Evolutionary conservation across 2,329 filamentous ascomycete species (phyloP).

Genomic region (Rasamsonia emersonii): DNA sequence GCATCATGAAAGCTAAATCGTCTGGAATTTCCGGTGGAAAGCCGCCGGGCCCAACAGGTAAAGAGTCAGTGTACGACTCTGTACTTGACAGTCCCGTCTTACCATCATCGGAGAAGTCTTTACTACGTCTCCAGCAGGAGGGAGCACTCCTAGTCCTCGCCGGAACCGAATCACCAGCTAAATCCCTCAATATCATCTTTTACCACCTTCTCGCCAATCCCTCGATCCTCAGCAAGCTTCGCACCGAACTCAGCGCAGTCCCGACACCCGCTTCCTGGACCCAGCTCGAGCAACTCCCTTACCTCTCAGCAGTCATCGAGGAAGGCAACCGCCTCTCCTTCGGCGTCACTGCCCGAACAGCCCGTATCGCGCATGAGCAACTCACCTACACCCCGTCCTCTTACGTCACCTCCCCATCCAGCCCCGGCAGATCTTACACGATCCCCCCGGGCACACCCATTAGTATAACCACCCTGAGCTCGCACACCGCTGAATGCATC

Average conservation of each 20-base stretch:
- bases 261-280: conserved; percentile 11
- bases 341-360: conserved; percentile 30
- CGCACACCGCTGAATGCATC: conserved; percentile 20
- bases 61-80: conserved; percentile 20
- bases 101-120: conserved; percentile 19
- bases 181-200: conserved; percentile 14
- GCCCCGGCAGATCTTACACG: conserved; percentile 9
- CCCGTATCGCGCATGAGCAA: conserved; percentile 14
- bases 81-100: conserved; percentile 15
- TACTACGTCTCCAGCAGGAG: conserved; percentile 21
- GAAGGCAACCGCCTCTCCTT: conserved; percentile 28
- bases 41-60: conserved; percentile 7
- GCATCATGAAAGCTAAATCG: conserved; percentile 9
- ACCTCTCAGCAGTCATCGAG: conserved; percentile 32
- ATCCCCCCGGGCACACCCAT: conserved; percentile 25
- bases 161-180: conserved; percentile 19
- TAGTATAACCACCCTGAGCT: conserved; percentile 28
- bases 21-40: conserved; percentile 1
- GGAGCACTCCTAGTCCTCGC: conserved; percentile 19
- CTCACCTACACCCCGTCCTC: conserved; percentile 10
- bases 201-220: conserved; percentile 16
- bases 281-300: conserved; percentile 29
- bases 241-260: conserved; percentile 11
- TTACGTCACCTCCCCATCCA: conserved; percentile 14
- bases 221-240: conserved; percentile 10